Evolutionary conservation across 805 yeast genomes (phyloP).

Genomic region (Clavispora santaluciae): DNA sequence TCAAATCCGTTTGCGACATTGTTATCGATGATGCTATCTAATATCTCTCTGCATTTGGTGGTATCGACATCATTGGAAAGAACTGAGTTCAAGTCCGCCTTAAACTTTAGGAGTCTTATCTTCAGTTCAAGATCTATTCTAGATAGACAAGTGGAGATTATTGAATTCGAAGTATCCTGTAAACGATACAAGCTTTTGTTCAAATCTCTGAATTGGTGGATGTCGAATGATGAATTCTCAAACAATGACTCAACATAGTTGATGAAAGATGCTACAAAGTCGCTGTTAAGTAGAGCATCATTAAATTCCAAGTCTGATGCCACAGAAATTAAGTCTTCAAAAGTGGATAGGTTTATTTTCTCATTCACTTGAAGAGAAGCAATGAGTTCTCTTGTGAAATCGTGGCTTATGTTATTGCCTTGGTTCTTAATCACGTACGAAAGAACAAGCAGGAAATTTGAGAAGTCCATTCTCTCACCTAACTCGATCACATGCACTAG

Average conservation of each 20-base stretch:
- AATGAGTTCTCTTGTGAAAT: conserved; percentile 16
- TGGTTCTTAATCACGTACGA: conserved; percentile 9
- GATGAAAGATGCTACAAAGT: conserved; percentile 18
- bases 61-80: conserved; percentile 4
- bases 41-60: conserved; percentile 8
- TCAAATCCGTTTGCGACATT: background rate
- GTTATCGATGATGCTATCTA: conserved; percentile 8
- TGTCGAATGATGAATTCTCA: conserved; percentile 22
- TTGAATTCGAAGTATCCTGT: conserved; percentile 1
- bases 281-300: conserved; percentile 15
- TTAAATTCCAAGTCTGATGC: background rate
- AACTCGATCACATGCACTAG: conserved; percentile 25
- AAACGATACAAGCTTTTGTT: conserved; percentile 21
- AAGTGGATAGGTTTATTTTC: conserved; percentile 11
- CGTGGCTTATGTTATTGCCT: conserved; percentile 8
- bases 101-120: conserved; percentile 18
- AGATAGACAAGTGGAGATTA: conserved; percentile 1
- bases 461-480: conserved; percentile 15
- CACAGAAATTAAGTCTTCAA: conserved; percentile 11
- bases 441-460: conserved; percentile 7
- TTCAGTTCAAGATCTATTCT: conserved; percentile 2
- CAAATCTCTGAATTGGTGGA: conserved; percentile 32
- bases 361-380: conserved; percentile 5
- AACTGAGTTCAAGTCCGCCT: conserved; percentile 20
- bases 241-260: conserved; percentile 26